phyloP scores from a whole-genome alignment of 768 basidiomycete genomes.

The Rhodotorula paludigena region DNA sequence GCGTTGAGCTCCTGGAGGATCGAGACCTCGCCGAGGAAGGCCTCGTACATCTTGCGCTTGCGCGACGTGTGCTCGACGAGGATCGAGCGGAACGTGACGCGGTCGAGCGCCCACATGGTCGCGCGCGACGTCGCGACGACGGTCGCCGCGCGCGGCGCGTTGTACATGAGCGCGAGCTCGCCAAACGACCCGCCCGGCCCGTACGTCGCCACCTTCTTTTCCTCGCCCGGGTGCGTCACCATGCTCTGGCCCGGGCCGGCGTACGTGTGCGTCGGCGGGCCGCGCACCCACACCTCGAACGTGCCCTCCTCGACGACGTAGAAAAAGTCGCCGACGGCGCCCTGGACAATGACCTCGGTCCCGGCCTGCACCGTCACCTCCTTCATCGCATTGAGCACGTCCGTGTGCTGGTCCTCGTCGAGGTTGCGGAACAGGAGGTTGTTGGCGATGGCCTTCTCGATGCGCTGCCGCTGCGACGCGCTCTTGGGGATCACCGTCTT shows the following conservation, averaged over 20 bases:
- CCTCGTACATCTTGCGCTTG: constrained; percentile 91
- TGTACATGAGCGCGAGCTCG: constrained; percentile 97
- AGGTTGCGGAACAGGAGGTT: constrained; percentile 95
- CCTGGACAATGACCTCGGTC: constrained; percentile 92
- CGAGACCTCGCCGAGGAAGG: constrained; percentile 84
- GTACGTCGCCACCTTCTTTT: constrained; percentile 65
- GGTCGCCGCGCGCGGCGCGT: constrained; percentile 89
- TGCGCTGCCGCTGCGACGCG: constrained; percentile 75
- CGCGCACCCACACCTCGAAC: constrained; percentile 66
- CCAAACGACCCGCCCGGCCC: constrained; percentile 82
- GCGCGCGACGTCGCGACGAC: constrained; percentile 72
- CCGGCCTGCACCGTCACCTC: constrained; percentile 67
- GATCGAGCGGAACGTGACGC: constrained; percentile 96
- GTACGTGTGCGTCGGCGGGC: constrained; percentile 35
- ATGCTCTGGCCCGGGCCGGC: constrained; percentile 48
- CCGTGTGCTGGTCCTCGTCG: constrained; percentile 89
- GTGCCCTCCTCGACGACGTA: constrained; percentile 91
- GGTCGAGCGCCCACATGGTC: constrained; percentile 90
- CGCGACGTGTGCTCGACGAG: constrained; percentile 86
- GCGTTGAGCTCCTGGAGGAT: constrained; percentile 78
- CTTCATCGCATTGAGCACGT: constrained; percentile 91
- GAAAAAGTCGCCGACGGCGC: constrained; percentile 93
- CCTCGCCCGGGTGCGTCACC: constrained; percentile 45
- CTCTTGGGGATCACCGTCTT: constrained; percentile 66
- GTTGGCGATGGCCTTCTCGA: constrained; percentile 75